These are phyloP conservation scores for Candida sp. DNA, from an alignment of 1,139 yeast species.

Conservation along the genomic window DNA sequence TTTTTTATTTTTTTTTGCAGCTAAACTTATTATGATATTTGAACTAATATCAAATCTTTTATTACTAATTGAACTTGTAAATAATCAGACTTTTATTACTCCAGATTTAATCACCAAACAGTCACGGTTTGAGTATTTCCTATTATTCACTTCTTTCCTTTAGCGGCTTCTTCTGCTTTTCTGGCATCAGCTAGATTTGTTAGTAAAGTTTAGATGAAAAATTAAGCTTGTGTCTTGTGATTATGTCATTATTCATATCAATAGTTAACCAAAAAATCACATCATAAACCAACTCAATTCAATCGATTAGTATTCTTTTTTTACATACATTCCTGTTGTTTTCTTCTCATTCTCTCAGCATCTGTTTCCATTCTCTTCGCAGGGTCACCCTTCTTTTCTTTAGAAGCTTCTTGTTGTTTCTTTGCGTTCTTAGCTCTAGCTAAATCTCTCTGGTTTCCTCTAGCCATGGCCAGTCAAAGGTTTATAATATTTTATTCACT, in stretches of 20 bases:
- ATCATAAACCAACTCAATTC: too few species aligned
- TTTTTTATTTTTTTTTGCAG: too few species aligned
- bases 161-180: conserved; percentile 31
- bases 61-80: too few species aligned
- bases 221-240: too few species aligned
- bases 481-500: neutral
- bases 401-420: conserved; percentile 63
- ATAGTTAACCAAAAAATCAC: too few species aligned
- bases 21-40: too few species aligned
- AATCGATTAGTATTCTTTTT: neutral
- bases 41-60: too few species aligned
- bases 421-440: conserved; percentile 88
- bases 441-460: conserved; percentile 96
- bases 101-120: too few species aligned
- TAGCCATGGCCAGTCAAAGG: conserved; percentile 57
- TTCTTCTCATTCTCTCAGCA: conserved; percentile 84
- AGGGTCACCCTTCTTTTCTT: conserved; percentile 81
- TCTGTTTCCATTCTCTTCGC: conserved; percentile 79
- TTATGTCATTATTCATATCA: too few species aligned
- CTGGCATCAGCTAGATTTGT: conserved; percentile 52
- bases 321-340: conserved; percentile 76
- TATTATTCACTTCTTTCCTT: conserved; percentile 11
- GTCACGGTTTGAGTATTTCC: too few species aligned
- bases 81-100: too few species aligned
- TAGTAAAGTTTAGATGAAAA: neutral